Base-by-base conservation (phyloP, 768 basidiomycete species). In the Mycena latifolia region DNA sequence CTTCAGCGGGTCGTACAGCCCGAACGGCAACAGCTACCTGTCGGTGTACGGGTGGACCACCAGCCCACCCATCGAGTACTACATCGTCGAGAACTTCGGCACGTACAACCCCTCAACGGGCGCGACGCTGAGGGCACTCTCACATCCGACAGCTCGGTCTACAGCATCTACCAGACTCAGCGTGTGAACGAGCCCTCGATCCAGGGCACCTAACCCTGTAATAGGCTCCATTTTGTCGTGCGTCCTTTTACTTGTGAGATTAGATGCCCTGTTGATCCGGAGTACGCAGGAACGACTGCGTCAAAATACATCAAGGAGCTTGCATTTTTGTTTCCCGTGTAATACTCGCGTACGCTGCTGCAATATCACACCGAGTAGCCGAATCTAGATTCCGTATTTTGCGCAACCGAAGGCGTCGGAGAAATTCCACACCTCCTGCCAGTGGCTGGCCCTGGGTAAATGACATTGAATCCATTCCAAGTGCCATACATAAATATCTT, bases 151-250 rank as follows among this genome's bases (percentile, higher is more conserved):
- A 78, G 79, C 27, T 63, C 61, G 10, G 66, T 65, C 20, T 80
- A 80, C 75, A 71, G 76, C 73, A 75, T 80, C 48, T 77, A 74
- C 69, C 20, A 63, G 37, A 70, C 69, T 51, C 60, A 64, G 56
- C 78, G 77, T 50, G 72, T 72, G 18, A 79, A 79, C 68, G 66
- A 73, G 68, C 78, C 78, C 11, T 79, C 78, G 5, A 79, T 79
- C 65, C 24, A 74, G 14, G 78, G 78, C 48, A 78, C 78, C 18
- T n/a, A n/a, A n/a, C n/a, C 48, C 39, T 60, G 47, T 59, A 22
- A 51, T 6, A 3, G 41, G 20, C 20, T 22, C n/a, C 20, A 43
- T 43, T 22, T 5, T 2, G 41, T 7, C 33, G 41, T 43, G 20
- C 3, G 41, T 43, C 41, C 41, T 14, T 5, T 43, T 20, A 5